Evolutionary conservation across 2,329 filamentous ascomycete genomes (phyloP).

Genomic region (Colletotrichum costaricense): DNA sequence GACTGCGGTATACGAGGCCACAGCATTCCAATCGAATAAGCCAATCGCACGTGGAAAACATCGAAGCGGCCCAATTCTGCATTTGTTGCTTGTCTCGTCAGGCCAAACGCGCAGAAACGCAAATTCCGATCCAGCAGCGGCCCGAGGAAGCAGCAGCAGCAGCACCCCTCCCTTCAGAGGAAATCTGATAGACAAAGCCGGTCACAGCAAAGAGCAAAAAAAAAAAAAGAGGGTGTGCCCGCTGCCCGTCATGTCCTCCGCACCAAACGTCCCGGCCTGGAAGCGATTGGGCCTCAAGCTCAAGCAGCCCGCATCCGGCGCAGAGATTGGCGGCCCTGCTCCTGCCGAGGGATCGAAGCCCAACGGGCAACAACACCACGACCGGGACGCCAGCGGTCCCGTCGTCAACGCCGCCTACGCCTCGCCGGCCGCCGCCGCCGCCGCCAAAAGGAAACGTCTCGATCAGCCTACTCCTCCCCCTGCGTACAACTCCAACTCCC

Average conservation of each 20-base stretch:
- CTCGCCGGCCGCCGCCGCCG: constrained; percentile 33
- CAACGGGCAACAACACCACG: constrained; percentile 36
- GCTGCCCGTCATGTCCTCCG: constrained; percentile 55
- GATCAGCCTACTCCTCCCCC: constrained; percentile 31
- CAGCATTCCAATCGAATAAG: constrained; percentile 33
- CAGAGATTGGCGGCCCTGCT: constrained; percentile 35
- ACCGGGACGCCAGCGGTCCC: constrained; percentile 35
- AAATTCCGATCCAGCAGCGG: constrained; percentile 21
- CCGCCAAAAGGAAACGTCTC: constrained; percentile 38
- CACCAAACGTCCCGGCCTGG: constrained; percentile 64
- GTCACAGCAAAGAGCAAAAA: not conserved
- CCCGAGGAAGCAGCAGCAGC: constrained; percentile 14
- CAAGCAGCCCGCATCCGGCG: constrained; percentile 52
- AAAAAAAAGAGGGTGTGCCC: constrained; percentile 34
- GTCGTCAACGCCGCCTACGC: constrained; percentile 27
- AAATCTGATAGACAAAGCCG: not conserved
- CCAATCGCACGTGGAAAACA: constrained; percentile 28
- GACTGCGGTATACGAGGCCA: constrained; percentile 26
- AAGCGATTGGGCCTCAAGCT: constrained; percentile 73
- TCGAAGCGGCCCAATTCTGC: constrained; percentile 27
- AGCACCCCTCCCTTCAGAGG: constrained; percentile 19
- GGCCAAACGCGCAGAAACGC: constrained; percentile 28
- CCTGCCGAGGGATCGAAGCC: constrained; percentile 40
- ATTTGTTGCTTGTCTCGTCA: constrained; percentile 10
- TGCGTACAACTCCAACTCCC: constrained; percentile 29